Conservation (phyloP, 2,329 filamentous ascomycete species). For the Sphaerulina populicola region DNA sequence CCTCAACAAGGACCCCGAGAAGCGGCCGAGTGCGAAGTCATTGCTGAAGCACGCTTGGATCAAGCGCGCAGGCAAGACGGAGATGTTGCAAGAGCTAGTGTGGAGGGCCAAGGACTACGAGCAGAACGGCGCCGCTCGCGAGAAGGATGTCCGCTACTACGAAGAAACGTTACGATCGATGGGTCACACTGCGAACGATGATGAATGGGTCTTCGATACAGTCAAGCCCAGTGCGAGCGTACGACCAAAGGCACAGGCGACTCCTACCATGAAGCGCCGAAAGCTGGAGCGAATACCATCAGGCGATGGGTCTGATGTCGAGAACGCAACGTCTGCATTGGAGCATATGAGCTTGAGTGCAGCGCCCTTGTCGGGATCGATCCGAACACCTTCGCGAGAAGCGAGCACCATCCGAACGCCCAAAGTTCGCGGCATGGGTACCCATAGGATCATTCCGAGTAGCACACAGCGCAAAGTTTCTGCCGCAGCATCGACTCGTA, state of each 20-base stretch:
- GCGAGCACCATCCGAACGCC: slow-evolving; percentile 34
- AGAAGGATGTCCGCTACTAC: slow-evolving; percentile 66
- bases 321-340: slow-evolving; percentile 34
- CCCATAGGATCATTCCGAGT: slow-evolving; percentile 31
- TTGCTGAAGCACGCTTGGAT: slow-evolving; percentile 85
- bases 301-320: slow-evolving; percentile 29
- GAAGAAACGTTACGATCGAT: slow-evolving; percentile 66
- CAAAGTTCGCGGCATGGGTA: slow-evolving; percentile 27
- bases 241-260: slow-evolving; percentile 41
- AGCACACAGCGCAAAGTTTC: slow-evolving; percentile 34
- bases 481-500: slow-evolving; percentile 6
- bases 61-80: slow-evolving; percentile 74
- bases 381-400: slow-evolving; percentile 21
- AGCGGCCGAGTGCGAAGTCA: slow-evolving; percentile 74
- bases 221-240: slow-evolving; percentile 59
- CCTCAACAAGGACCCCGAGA: slow-evolving; percentile 83
- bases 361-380: slow-evolving; percentile 33
- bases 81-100: slow-evolving; percentile 79
- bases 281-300: slow-evolving; percentile 43
- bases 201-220: slow-evolving; percentile 94
- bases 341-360: slow-evolving; percentile 39
- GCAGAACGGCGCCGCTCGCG: slow-evolving; percentile 36
- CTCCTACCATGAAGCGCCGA: slow-evolving; percentile 40
- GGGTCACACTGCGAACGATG: slow-evolving; percentile 54
- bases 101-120: slow-evolving; percentile 76